Percentiles rank a stretch among this genome's conserved stretches.
These are phyloP conservation scores for Turnera subulata DNA, from an alignment of 345 rosid genomes.

Conservation along the genomic window DNA sequence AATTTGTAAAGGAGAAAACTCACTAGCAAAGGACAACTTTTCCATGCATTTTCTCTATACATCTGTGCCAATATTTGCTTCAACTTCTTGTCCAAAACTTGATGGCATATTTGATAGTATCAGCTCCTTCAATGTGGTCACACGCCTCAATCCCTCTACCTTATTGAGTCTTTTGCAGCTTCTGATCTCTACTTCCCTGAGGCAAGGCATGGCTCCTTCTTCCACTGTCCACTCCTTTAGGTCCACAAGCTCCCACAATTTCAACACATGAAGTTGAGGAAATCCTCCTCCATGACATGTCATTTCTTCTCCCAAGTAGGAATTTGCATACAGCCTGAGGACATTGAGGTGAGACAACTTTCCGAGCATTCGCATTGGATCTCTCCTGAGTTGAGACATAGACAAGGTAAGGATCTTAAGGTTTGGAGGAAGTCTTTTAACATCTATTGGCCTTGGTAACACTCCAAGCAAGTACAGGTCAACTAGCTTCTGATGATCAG, in stretches of 20 bases:
- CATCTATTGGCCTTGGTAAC: neutral
- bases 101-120: conserved; percentile 24
- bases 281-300: conserved; percentile 6
- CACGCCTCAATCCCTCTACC: conserved; percentile 4
- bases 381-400: conserved; percentile 9
- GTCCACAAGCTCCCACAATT: conserved; percentile 28
- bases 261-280: conserved; percentile 26
- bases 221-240: conserved; percentile 5
- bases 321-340: conserved; percentile 31
- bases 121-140: conserved; percentile 19
- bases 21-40: conserved; percentile 7
- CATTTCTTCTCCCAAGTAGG: conserved; percentile 25
- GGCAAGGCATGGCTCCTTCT: conserved; percentile 24
- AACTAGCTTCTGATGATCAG: neutral
- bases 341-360: conserved; percentile 23
- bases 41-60: conserved; percentile 5
- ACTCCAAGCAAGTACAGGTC: conserved; percentile 34
- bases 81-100: neutral
- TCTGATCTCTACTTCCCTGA: conserved; percentile 35
- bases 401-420: conserved; percentile 37
- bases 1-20: neutral
- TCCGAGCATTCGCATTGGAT: conserved; percentile 31
- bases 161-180: conserved; percentile 17
- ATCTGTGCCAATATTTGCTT: neutral
- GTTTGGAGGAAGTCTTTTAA: conserved; percentile 8